A percentile compares a stretch with the other conserved stretches of the same genome.
Conservation (phyloP, 2,329 filamentous ascomycete species). For the Pseudocercospora fuligena region DNA sequence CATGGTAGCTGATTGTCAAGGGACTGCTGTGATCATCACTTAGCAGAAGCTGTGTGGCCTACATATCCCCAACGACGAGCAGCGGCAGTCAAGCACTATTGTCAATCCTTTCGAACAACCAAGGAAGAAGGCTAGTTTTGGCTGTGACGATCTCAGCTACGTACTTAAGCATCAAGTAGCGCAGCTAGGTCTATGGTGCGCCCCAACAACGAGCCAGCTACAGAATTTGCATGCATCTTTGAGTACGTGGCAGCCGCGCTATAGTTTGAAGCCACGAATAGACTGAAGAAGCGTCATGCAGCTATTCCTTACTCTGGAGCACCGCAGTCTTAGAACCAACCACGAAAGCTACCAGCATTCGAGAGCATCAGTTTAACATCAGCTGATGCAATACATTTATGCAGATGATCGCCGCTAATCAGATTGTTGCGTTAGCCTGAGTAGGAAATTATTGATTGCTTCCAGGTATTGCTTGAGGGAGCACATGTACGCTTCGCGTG, state of each 20-base stretch:
- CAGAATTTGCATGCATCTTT: background rate
- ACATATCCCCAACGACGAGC: background rate
- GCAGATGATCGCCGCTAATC: constrained; percentile 6
- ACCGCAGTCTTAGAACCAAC: background rate
- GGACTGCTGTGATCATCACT: background rate
- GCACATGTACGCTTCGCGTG: background rate
- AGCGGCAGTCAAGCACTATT: background rate
- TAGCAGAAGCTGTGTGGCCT: background rate
- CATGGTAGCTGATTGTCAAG: background rate
- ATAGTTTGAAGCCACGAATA: background rate
- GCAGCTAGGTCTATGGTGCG: background rate
- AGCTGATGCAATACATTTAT: constrained; percentile 4
- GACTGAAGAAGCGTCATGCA: background rate
- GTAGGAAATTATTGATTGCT: constrained; percentile 1
- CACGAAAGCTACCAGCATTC: background rate
- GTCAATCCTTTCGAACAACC: background rate
- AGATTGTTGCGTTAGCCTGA: constrained; percentile 1
- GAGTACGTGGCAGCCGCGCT: background rate
- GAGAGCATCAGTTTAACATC: constrained; percentile 6
- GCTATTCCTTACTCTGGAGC: background rate
- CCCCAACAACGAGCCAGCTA: background rate
- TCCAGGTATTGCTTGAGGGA: background rate
- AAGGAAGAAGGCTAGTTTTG: background rate
- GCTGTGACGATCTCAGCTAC: background rate
- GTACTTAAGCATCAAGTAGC: background rate